A percentile compares a stretch with the other conserved stretches of the same genome.
Evolutionary conservation across 2,329 filamentous ascomycete species (phyloP).

Genomic region (Colletotrichum lindemuthianum): DNA sequence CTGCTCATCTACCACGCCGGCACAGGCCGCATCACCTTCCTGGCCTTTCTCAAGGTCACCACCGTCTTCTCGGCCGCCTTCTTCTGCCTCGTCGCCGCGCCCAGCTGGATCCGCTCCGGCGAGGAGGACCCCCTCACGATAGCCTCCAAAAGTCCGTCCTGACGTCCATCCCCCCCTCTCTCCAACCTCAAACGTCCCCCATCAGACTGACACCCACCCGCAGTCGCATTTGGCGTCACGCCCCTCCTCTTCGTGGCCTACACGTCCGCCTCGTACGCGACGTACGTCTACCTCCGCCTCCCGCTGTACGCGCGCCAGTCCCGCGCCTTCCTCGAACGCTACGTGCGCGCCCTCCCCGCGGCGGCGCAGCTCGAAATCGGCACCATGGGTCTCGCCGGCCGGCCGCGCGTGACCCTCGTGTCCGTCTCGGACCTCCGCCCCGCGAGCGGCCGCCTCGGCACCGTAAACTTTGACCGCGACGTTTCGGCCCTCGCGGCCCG

Average conservation of each 20-base stretch:
- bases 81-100: conserved; percentile 72
- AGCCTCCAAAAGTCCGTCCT: conserved; percentile 50
- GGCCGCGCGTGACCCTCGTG: conserved; percentile 60
- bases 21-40: conserved; percentile 70
- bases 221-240: conserved; percentile 67
- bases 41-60: conserved; percentile 77
- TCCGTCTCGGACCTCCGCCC: conserved; percentile 50
- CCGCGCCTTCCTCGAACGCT: conserved; percentile 63
- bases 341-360: conserved; percentile 58
- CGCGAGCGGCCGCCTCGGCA: conserved; percentile 45
- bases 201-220: conserved; percentile 47
- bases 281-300: conserved; percentile 75
- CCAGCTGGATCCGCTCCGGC: conserved; percentile 61
- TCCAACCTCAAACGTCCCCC: not conserved
- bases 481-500: conserved; percentile 45
- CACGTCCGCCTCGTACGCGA: conserved; percentile 76
- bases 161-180: not conserved
- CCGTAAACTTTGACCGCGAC: conserved; percentile 54
- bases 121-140: conserved; percentile 45
- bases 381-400: conserved; percentile 65
- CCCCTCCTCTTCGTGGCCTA: conserved; percentile 74
- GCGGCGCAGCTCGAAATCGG: conserved; percentile 60
- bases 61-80: conserved; percentile 76
- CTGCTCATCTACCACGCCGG: conserved; percentile 82
- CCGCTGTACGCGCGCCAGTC: conserved; percentile 73